phyloP scores from a whole-genome alignment of 176 grass and related monocot genomes.

The Leersia perrieri region DNA sequence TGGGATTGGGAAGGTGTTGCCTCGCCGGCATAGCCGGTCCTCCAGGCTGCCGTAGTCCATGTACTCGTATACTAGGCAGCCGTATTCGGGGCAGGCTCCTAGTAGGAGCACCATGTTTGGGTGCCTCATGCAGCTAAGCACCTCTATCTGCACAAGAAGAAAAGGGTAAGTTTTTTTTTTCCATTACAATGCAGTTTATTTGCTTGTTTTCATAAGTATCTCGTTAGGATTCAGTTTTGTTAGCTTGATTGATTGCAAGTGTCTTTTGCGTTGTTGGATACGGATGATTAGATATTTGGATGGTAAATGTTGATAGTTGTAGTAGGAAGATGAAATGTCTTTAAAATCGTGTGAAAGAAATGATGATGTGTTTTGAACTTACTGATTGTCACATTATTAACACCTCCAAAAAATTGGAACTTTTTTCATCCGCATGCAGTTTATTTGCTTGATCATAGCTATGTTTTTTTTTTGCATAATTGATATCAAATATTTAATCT shows the following conservation, averaged over 20 bases:
- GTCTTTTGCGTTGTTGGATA: not conserved
- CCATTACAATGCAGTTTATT: not conserved
- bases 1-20: constrained; percentile 62
- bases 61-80: constrained; percentile 86
- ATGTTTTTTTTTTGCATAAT: too few relatives aligned
- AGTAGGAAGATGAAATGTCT: not conserved
- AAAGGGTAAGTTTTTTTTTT: not conserved
- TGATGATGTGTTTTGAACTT: not conserved
- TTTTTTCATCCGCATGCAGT: too few relatives aligned
- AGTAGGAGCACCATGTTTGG: constrained; percentile 95
- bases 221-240: constrained; percentile 13
- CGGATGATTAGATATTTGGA: not conserved
- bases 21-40: constrained; percentile 64
- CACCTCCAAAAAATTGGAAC: not conserved
- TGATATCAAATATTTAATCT: too few relatives aligned
- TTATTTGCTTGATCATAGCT: too few relatives aligned
- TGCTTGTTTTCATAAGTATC: too few relatives aligned
- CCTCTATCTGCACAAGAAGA: constrained; percentile 52
- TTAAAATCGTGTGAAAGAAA: not conserved
- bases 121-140: constrained; percentile 84
- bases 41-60: constrained; percentile 94
- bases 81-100: constrained; percentile 83
- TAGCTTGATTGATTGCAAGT: not conserved
- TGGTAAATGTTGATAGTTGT: constrained; percentile 1
- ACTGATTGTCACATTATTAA: not conserved